These are phyloP conservation scores for Rhizophora apiculata DNA, from an alignment of 345 rosid species.

Conservation along the genomic window DNA sequence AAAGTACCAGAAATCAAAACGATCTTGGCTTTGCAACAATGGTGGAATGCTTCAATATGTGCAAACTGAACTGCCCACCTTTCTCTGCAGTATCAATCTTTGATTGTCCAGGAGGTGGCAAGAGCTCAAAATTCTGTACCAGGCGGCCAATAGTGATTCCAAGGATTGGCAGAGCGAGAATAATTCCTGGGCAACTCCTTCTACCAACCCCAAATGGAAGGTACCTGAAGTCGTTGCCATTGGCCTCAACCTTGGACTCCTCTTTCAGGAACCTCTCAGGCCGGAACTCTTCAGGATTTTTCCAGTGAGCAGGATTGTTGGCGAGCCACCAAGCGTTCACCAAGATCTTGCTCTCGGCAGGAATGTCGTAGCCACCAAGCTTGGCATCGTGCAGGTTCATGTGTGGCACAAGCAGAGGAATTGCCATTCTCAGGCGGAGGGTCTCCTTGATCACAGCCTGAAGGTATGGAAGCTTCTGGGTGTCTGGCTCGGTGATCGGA, in stretches of 20 bases:
- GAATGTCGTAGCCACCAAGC: constrained; percentile 78
- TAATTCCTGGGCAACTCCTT: constrained; percentile 97
- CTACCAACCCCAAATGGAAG: constrained; percentile 98
- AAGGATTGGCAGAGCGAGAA: constrained; percentile 87
- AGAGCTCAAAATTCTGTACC: constrained; percentile 94
- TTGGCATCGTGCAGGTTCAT: constrained; percentile 96
- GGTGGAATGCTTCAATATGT: constrained; percentile 86
- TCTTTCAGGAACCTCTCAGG: constrained; percentile 97
- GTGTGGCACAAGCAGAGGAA: constrained; percentile 96
- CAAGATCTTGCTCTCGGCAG: constrained; percentile 93
- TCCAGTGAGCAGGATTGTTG: constrained; percentile 85
- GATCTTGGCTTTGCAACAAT: constrained; percentile 84
- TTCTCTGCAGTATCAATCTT: constrained; percentile 81
- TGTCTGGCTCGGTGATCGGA: constrained; percentile 86
- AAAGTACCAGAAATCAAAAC: background rate
- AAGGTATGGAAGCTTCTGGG: constrained; percentile 72
- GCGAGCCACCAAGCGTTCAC: constrained; percentile 99
- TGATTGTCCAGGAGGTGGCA: constrained; percentile 86
- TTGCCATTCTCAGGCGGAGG: constrained; percentile 86
- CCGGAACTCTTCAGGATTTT: constrained; percentile 83
- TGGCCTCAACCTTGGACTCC: constrained; percentile 89
- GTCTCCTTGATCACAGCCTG: constrained; percentile 96
- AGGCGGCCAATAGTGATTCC: constrained; percentile 83
- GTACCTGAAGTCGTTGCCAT: constrained; percentile 85
- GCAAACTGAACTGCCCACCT: constrained; percentile 97